Percentiles rank a stretch among this genome's conserved stretches.
Conservation (phyloP, 108 stramenopile species). For the Pseudonitzschia multiseries region DNA sequence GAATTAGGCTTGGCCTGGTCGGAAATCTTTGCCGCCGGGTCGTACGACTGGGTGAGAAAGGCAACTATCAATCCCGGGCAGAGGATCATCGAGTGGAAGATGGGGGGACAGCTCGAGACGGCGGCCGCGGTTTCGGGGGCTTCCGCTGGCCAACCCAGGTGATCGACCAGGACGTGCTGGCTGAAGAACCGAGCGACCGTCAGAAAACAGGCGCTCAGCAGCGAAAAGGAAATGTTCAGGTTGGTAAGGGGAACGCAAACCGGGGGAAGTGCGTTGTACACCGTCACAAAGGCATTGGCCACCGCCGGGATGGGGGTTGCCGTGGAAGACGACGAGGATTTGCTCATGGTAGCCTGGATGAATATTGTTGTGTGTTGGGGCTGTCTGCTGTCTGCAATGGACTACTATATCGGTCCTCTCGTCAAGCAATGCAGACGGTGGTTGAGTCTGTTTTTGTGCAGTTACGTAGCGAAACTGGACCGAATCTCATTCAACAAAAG, state of each 20-base stretch:
- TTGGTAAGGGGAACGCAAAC: slow-evolving; percentile 43
- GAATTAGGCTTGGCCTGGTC: slow-evolving; percentile 18
- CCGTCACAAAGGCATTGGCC: slow-evolving; percentile 27
- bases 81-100: slow-evolving; percentile 44
- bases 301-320: slow-evolving; percentile 26
- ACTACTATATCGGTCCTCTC: too few relatives aligned
- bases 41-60: slow-evolving; percentile 36
- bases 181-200: slow-evolving; percentile 22
- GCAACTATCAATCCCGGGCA: slow-evolving; percentile 43
- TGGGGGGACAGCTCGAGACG: slow-evolving; percentile 31
- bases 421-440: too few relatives aligned
- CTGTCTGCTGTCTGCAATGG: too few relatives aligned
- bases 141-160: slow-evolving; percentile 33
- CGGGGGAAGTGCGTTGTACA: slow-evolving; percentile 34
- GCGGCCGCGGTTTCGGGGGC: slow-evolving; percentile 20
- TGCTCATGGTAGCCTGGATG: neutral
- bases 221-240: slow-evolving; percentile 30
- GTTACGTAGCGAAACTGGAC: too few relatives aligned
- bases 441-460: too few relatives aligned
- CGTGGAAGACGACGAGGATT: neutral
- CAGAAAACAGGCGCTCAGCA: slow-evolving; percentile 37
- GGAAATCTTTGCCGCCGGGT: slow-evolving; percentile 28
- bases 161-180: slow-evolving; percentile 17
- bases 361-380: too few relatives aligned
- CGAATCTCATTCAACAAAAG: too few relatives aligned